phyloP scores from a whole-genome alignment of 2,329 filamentous ascomycete genomes.

The Trichoderma simmonsii region DNA sequence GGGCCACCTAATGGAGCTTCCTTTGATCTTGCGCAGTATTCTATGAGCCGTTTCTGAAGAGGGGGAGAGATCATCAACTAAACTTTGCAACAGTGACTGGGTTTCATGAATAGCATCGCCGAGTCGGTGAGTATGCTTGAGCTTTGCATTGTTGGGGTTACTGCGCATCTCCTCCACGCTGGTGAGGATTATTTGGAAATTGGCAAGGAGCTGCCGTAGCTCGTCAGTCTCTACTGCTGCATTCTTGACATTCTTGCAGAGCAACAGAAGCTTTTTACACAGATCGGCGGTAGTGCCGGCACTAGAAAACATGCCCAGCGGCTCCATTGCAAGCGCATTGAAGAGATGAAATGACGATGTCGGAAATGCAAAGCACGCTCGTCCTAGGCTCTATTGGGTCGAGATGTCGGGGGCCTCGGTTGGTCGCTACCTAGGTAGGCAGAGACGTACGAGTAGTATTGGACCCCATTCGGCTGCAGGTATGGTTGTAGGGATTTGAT shows the following conservation, averaged over 20 bases:
- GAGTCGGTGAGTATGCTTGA: neutral
- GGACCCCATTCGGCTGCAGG: neutral
- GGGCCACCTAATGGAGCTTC: neutral
- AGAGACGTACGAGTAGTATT: neutral
- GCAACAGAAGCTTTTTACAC: neutral
- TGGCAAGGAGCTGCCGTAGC: neutral
- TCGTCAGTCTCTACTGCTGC: neutral
- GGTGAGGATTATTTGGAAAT: neutral
- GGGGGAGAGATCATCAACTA: neutral
- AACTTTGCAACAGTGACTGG: neutral
- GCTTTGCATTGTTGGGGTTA: neutral
- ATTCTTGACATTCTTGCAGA: neutral
- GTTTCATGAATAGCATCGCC: neutral
- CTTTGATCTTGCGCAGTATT: neutral
- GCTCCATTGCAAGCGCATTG: neutral
- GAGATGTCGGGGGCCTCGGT: neutral
- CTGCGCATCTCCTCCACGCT: neutral
- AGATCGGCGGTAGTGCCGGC: neutral
- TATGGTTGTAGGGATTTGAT: neutral
- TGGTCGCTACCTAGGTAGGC: neutral
- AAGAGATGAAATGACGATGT: neutral
- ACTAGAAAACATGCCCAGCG: neutral
- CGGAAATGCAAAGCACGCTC: neutral
- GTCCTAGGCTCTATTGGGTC: neutral
- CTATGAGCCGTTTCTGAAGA: neutral